phyloP scores from a whole-genome alignment of 2,329 filamentous ascomycete species.

The Diaporthe humulicola region DNA sequence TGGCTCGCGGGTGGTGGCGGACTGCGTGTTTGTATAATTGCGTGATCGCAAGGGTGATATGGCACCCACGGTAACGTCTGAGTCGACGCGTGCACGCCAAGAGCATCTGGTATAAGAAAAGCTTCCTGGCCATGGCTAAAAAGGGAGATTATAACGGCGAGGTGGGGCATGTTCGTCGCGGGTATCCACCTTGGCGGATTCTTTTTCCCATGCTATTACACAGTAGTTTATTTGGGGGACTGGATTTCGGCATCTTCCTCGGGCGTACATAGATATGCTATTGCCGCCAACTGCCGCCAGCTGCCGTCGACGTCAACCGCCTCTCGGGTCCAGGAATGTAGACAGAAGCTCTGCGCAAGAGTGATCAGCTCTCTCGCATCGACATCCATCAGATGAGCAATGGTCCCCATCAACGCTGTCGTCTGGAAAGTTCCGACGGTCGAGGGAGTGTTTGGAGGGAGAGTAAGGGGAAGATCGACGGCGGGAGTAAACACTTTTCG shows the following conservation, averaged over 20 bases:
- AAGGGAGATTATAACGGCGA: constrained; percentile 21
- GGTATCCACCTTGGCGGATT: not conserved
- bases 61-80: constrained; percentile 14
- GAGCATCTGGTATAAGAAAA: not conserved
- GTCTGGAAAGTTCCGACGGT: not conserved
- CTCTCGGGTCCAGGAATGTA: not conserved
- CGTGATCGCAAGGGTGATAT: constrained; percentile 18
- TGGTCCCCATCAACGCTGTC: not conserved
- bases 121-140: constrained; percentile 5
- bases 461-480: constrained; percentile 16
- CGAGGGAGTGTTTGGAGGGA: not conserved
- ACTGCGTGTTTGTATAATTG: not conserved
- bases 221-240: not conserved
- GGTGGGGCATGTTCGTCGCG: not conserved
- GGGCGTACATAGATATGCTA: not conserved
- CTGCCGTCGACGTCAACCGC: constrained; percentile 1
- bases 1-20: not conserved
- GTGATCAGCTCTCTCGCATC: not conserved
- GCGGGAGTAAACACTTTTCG: constrained; percentile 2
- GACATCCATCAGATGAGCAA: not conserved
- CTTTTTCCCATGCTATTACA: not conserved
- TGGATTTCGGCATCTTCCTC: not conserved
- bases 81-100: constrained; percentile 14
- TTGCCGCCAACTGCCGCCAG: not conserved
- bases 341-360: not conserved